Base-by-base conservation (phyloP, 1,139 yeast species). In the Trichomonascaceae sp. region DNA sequence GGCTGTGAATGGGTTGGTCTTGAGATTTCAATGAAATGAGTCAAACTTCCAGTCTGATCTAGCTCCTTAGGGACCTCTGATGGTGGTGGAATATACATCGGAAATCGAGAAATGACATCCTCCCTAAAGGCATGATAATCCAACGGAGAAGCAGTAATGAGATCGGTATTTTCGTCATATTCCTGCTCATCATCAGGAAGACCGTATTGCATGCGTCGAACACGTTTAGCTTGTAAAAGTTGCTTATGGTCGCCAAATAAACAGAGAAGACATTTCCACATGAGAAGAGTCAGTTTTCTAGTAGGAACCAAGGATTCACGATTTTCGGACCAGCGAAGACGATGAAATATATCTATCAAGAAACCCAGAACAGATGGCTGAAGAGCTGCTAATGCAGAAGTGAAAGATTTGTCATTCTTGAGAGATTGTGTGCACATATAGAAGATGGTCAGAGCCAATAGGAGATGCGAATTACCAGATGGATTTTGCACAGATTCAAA, bases 101-200 rank as follows among this genome's bases (percentile, higher is more conserved):
- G 97, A 64, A 83, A 90, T 59, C 95, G 79, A 22, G 90, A 81
- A 3, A 78, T 70, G 6, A 90, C 69, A 60, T 89, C 96, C 58
- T 85, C 87, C 57, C 89, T 76, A 64, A 87, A 88, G 3, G 87
- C 83, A 65, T 82, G 83, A 66, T 87, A 90, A 61, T 89, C 96
- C 38, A 89, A 70, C 0, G 96, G 93, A 1, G 96, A 83, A 39
- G 89, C 82, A 0, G 77, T 73, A 48, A 82, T 68, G 17, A 58
- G 52, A 19, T 58, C 60, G 13, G 45, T 52, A 15, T 50, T 30
- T 12, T 56, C 52, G 67, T 68, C 51, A 58, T 64, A 45, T 55
- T 62, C 56, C 44, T 55, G 59, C 39, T 55, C 53, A 17, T 61
- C 71, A 48, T 70, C 69, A 27, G 73, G 70, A 22, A 84, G 69